phyloP scores from a whole-genome alignment of 2,329 filamentous ascomycete species.

The Dactylonectria estremocensis region DNA sequence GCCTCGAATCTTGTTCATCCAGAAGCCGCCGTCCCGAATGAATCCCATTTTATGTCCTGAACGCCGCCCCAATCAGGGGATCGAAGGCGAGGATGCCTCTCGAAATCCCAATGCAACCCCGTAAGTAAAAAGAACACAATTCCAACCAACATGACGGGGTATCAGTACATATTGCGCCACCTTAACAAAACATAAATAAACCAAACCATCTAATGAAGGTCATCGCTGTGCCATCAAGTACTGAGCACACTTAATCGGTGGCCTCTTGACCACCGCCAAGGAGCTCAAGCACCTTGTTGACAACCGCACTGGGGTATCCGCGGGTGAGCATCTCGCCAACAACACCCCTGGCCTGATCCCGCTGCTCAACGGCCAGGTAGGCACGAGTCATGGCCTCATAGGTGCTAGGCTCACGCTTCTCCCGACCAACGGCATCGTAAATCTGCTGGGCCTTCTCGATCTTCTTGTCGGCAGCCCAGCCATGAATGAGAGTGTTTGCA shows the following conservation, averaged over 20 bases:
- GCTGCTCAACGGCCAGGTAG: constrained; percentile 87
- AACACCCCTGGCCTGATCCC: constrained; percentile 80
- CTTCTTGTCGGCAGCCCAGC: constrained; percentile 90
- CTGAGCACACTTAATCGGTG: constrained; percentile 39
- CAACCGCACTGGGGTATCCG: constrained; percentile 92
- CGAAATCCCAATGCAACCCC: constrained; percentile 42
- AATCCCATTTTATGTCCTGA: constrained; percentile 46
- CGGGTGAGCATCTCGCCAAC: constrained; percentile 92
- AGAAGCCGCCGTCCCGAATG: constrained; percentile 43
- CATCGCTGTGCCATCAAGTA: constrained; percentile 11
- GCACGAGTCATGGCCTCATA: constrained; percentile 99
- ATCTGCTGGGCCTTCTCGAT: constrained; percentile 84
- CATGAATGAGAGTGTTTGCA: constrained; percentile 97
- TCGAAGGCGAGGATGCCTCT: constrained; percentile 39
- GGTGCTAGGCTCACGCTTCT: constrained; percentile 93
- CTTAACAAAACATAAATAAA: constrained; percentile 47
- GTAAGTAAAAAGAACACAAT: constrained; percentile 34
- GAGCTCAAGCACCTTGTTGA: constrained; percentile 93
- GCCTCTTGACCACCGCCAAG: constrained; percentile 73
- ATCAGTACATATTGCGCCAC: constrained; percentile 50
- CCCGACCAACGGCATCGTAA: constrained; percentile 82
- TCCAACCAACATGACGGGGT: constrained; percentile 49
- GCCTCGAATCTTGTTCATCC: constrained; percentile 46
- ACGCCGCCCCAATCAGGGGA: constrained; percentile 48
- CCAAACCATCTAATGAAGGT: constrained; percentile 24